Percentiles rank a stretch among this genome's conserved stretches.
Conservation (phyloP, 106 monocot species). For the Cymbidium sinense region DNA sequence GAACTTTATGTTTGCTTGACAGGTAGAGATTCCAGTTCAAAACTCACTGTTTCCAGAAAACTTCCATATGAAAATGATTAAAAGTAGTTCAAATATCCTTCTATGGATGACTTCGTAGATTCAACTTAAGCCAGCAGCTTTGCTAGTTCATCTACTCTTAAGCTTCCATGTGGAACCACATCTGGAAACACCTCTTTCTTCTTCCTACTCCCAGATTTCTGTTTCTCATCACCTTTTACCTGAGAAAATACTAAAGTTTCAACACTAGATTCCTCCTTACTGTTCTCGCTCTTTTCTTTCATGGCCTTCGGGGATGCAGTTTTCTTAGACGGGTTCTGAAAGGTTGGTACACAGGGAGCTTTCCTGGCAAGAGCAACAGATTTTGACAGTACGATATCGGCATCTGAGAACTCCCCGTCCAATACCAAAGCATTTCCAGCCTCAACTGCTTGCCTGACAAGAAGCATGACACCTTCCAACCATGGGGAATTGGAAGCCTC, state of each 20-base stretch:
- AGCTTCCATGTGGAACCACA: slow-evolving; percentile 57
- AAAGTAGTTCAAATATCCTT: background rate
- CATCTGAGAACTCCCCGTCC: slow-evolving; percentile 46
- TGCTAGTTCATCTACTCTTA: slow-evolving; percentile 87
- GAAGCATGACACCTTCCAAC: slow-evolving; percentile 47
- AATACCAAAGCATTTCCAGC: slow-evolving; percentile 60
- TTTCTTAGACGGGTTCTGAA: slow-evolving; percentile 25
- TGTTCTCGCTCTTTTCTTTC: slow-evolving; percentile 7
- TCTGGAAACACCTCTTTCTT: slow-evolving; percentile 26
- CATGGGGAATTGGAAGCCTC: slow-evolving; percentile 7
- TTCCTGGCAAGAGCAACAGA: slow-evolving; percentile 68
- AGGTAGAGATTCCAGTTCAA: background rate
- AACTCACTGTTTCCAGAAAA: background rate
- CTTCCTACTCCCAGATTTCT: slow-evolving; percentile 16
- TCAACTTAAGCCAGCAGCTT: slow-evolving; percentile 51
- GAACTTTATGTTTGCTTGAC: background rate
- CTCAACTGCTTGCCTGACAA: slow-evolving; percentile 68
- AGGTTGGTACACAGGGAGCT: slow-evolving; percentile 51
- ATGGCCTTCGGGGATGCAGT: slow-evolving; percentile 8
- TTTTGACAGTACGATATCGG: slow-evolving; percentile 47
- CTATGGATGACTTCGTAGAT: background rate
- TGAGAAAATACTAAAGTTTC: slow-evolving; percentile 12
- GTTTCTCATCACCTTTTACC: slow-evolving; percentile 12
- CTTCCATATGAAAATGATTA: background rate
- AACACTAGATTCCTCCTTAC: slow-evolving; percentile 19